Conservation (phyloP, 1,284 basidiomycete genomes). For the Singerocomus inundabilis region DNA sequence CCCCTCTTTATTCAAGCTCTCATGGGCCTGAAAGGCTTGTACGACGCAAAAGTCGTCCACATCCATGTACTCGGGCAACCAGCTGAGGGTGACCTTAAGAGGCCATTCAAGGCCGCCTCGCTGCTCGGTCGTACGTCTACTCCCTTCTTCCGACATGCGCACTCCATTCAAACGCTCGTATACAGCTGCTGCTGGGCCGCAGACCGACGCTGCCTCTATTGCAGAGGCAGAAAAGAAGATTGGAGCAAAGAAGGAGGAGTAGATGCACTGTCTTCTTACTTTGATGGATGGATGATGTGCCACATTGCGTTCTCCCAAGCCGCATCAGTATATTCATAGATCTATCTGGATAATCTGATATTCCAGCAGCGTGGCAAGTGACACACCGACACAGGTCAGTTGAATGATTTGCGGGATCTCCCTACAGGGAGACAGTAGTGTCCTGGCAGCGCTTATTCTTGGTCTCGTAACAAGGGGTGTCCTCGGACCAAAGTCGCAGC, state of each 20-base stretch:
- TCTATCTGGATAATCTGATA: constrained; percentile 15
- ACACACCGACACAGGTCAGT: background rate
- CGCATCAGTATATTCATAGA: constrained; percentile 17
- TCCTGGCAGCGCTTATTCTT: background rate
- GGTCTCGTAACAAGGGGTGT: background rate
- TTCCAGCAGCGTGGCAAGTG: background rate
- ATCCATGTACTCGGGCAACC: constrained; percentile 77
- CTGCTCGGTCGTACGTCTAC: constrained; percentile 64
- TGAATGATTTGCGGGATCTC: too few relatives aligned
- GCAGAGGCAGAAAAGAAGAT: constrained; percentile 84
- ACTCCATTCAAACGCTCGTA: background rate
- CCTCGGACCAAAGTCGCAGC: too few relatives aligned
- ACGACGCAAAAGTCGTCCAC: constrained; percentile 80
- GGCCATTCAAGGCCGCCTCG: constrained; percentile 84
- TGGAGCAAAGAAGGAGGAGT: constrained; percentile 79
- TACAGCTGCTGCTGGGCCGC: constrained; percentile 53
- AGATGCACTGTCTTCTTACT: constrained; percentile 21
- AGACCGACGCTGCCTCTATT: constrained; percentile 83
- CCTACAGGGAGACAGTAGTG: too few relatives aligned
- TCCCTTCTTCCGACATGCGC: background rate
- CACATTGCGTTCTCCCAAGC: constrained; percentile 1
- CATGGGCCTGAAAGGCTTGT: constrained; percentile 85
- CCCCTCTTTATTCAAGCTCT: constrained; percentile 89
- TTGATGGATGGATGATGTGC: constrained; percentile 23
- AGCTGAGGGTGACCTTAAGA: constrained; percentile 84